Percentiles rank a stretch among this genome's conserved stretches.
Conservation (phyloP, 2,329 filamentous ascomycete species). For the Clonostachys rosea region DNA sequence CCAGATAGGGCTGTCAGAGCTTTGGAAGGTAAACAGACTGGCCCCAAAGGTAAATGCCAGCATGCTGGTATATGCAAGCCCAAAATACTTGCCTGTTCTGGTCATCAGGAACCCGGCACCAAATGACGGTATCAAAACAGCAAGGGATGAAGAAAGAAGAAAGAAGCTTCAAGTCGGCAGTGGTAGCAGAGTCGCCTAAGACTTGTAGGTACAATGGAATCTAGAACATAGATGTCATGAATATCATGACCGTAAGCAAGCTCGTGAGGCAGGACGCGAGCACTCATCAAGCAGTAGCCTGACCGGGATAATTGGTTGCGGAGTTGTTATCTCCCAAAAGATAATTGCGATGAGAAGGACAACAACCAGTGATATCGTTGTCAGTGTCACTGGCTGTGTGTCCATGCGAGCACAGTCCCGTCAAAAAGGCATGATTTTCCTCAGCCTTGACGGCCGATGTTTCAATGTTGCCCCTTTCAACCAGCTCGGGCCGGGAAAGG, state of each 20-base stretch:
- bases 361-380: slow-evolving; percentile 54
- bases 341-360: slow-evolving; percentile 57
- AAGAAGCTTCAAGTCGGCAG: slow-evolving; percentile 61
- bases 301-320: slow-evolving; percentile 75
- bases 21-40: slow-evolving; percentile 26
- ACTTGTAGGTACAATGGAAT: slow-evolving; percentile 74
- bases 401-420: slow-evolving; percentile 73
- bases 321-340: slow-evolving; percentile 60
- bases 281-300: slow-evolving; percentile 61
- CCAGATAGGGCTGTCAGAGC: too few species aligned
- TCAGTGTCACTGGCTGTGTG: slow-evolving; percentile 61
- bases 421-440: slow-evolving; percentile 13
- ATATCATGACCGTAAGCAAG: slow-evolving; percentile 65
- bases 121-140: slow-evolving; percentile 62
- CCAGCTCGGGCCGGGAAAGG: too few species aligned
- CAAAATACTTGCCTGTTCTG: slow-evolving; percentile 63
- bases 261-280: slow-evolving; percentile 67
- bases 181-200: slow-evolving; percentile 58
- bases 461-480: too few species aligned
- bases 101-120: slow-evolving; percentile 67
- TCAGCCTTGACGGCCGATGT: too few species aligned
- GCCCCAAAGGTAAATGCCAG: slow-evolving; percentile 35
- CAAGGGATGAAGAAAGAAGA: slow-evolving; percentile 67
- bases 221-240: slow-evolving; percentile 66
- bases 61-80: slow-evolving; percentile 40